Conservation (phyloP, 1,284 basidiomycete species). For the Ganoderma sp. region DNA sequence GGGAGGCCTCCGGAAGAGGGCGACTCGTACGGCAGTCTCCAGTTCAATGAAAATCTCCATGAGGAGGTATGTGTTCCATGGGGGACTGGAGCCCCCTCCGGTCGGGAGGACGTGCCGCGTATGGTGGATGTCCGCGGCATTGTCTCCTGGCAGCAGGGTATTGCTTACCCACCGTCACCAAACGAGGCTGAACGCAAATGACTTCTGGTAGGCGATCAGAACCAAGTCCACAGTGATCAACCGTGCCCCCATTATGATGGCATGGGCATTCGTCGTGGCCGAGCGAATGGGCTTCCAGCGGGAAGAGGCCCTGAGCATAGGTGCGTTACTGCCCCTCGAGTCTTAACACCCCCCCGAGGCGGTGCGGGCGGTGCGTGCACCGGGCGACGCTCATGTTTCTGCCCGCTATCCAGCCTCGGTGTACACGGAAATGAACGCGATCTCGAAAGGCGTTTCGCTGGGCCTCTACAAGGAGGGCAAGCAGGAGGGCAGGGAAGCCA, state of each 20-base stretch:
- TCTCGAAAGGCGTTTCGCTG: conserved; percentile 82
- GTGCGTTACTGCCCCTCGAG: conserved; percentile 45
- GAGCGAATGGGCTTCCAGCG: conserved; percentile 85
- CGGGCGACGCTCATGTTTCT: conserved; percentile 23
- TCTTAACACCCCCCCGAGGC: conserved; percentile 27
- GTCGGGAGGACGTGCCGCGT: conserved; percentile 4
- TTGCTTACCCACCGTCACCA: background rate
- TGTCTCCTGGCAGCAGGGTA: conserved; percentile 8
- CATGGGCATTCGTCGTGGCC: conserved; percentile 88
- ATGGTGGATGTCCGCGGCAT: conserved; percentile 8
- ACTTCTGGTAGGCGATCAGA: conserved; percentile 55
- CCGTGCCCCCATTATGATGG: conserved; percentile 93
- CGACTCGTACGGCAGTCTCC: conserved; percentile 56
- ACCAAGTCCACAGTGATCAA: conserved; percentile 77
- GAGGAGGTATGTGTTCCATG: conserved; percentile 56
- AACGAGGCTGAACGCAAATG: conserved; percentile 26
- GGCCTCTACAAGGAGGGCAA: conserved; percentile 71
- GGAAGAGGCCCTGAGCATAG: conserved; percentile 89
- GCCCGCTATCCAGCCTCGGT: conserved; percentile 67
- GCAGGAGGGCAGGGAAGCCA: conserved; percentile 59
- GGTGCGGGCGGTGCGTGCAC: conserved; percentile 31
- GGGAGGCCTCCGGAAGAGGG: conserved; percentile 55
- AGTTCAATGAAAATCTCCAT: conserved; percentile 75
- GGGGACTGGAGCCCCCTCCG: conserved; percentile 1
- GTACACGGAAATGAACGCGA: conserved; percentile 91